Evolutionary conservation across 352 stramenopile genomes (phyloP), one percentile per base, ranked within the genome.

Genomic region (Pythium periplocum): DNA sequence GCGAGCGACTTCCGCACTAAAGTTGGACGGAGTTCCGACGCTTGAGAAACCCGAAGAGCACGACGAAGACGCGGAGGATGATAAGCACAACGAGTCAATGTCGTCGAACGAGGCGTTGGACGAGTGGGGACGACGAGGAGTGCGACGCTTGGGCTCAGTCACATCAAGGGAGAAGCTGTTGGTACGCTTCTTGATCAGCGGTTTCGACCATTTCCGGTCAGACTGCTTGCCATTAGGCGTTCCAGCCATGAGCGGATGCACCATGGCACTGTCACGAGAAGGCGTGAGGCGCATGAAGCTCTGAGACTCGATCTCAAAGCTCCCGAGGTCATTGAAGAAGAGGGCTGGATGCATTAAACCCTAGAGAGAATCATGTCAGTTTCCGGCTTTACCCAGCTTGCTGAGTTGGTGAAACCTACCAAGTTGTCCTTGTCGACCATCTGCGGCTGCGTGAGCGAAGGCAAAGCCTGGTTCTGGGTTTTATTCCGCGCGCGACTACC

Each of bases 291-390:
- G 64, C 47, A 73, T 83, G 54, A 86, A 86, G 6, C 67, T 77
- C 4, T 75, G 79, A 6, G 79, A 87, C 41, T 87, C 74, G n/a
- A 87, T 70, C 52, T 90, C 76, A 47, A 87, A 87, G 58, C 66
- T 82, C 10, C 66, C 71, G 1, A 86, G 53, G 39, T 80, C 79
- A 50, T 78, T 75, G 49, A 86, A 86, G 11, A 86, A 60, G 57
- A 83, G 68, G 2, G 71, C 66, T 3, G 73, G 60, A 10, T 80
- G 61, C 31, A 62, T 62, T 34, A 75, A 34, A 30, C 55, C 59
- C 66, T 75, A 11, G 2, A 45, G 32, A 4, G 26, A n/a, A 35
- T 17, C n/a, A 53, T 30, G 11, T 8, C 9, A 35, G 36, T 47
- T 8, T 40, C 31, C 9, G 33, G 6, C 30, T 41, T 4, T 9